Base-by-base conservation (phyloP, 2,329 filamentous ascomycete genomes). In the Calycina marina region DNA sequence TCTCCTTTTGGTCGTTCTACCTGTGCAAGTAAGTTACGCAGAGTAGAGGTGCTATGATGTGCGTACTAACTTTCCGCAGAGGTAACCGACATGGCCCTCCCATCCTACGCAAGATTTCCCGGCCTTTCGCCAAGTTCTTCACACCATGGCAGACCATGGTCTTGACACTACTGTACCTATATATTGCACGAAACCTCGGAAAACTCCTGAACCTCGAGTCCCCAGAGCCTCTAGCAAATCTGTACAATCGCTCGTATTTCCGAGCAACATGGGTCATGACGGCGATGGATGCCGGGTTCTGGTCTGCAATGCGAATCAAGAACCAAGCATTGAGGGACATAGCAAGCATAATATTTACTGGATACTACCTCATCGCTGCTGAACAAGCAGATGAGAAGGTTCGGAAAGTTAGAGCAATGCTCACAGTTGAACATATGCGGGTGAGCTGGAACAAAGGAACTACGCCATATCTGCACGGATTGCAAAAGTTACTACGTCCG, bases 381-480 rank as follows among this genome's bases (percentile, higher is more conserved):
- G 88, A 96, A 56, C 78, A 84, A 50, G 90, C 90, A 8, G 90
- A 96, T 52, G 90, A 96, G 56, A 96, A 96, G 59, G 88, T 94
- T 10, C 71, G 88, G 40, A 90, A 90, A 54, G 81, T 98, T 6
- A 67, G 90, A 38, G 82, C 76, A 10, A 79, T 78, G 40, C 59
- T 96, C 48, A 96, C 86, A 0, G 74, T 96, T 4, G 85, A 96
- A 22, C 90, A 96, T 55, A 56, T 98, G 47, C 71, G 90, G 4
- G 77, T 94, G 5, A 83, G 83, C 34, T 98, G 90, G 90, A 92
- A 96, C 50, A 98, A 98, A 54, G 75, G 80, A 9, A 92, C 73
- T 0, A 86, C 84, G 6, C 86, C 90, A 0, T 93, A 93, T 50
- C 61, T 98, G 11, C 63, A 67, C 31, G 75, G 81, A 38, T 54